Evolutionary conservation across 1,139 yeast genomes (phyloP), one percentile per base, ranked within the genome.

Genomic region (Lodderomyces metapsilosis): DNA sequence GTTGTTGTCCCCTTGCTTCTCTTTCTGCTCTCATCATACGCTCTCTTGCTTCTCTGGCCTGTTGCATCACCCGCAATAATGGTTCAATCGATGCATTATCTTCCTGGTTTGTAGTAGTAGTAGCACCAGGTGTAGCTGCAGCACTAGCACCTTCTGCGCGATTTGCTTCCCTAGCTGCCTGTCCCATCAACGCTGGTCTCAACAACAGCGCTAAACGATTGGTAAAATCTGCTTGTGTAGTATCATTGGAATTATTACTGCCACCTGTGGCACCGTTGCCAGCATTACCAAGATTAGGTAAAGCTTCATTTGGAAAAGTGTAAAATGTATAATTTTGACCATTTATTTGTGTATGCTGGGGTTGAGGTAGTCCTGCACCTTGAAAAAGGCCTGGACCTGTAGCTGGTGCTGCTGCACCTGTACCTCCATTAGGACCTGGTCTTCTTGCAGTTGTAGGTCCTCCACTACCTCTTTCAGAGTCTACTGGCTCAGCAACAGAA

Each of bases 401-500:
- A n/a, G 12, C 17, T 12, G 50, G 46, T 12, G 43, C 38, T 9
- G 46, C 18, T 28, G 18, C 10, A 13, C 18, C 18, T 15, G 11
- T 15, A 36, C 43, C 44, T 22, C 43, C 39, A 11, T 39, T 42
- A 23, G 30, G 34, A 20, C 23, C 39, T 22, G 31, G 25, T 32
- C 18, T 10, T 8, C 25, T 10, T 23, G 25, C 34, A 13, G 21
- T 40, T 22, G 30, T n/a, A n/a, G n/a, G n/a, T n/a, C n/a, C n/a
- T n/a, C n/a, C n/a, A n/a, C n/a, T n/a, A n/a, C n/a, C 30, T 32
- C 18, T 30, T 18, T 23, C 40, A 1, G 37, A 38, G 6, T 33
- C 38, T 11, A 45, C 48, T 5, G 74, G 76, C 17, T 50, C 52
- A 6, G 40, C 45, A 21, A 85, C 77, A 2, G 75, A 68, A 21